Base-by-base conservation (phyloP, 2,329 filamentous ascomycete genomes). In the Aspergillus bombycis region DNA sequence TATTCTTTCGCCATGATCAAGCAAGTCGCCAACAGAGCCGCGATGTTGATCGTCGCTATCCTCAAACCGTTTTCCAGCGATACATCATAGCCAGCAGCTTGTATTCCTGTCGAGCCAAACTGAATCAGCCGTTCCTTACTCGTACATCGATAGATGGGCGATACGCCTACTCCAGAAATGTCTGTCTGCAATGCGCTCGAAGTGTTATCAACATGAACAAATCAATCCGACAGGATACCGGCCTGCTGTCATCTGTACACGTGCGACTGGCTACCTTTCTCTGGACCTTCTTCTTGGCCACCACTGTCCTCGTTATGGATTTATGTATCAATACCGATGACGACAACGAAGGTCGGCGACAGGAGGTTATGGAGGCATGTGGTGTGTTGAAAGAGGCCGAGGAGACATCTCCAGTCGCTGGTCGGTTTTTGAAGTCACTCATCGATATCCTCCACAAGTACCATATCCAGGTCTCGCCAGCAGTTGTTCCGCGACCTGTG, bases 131-230 rank as follows among this genome's bases (percentile, higher is more conserved):
- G 10, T 57, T 57, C 14, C 36, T 57, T 2, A 32, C 36, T 10
- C 54, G 54, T 7, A 30, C 28, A 19, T 57, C 54, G 4, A 52
- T 59, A 4, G 50, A 62, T 10, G 48, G 30, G 7, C 34, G 26
- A 16, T 62, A 57, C 48, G 57, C 23, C 9, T 62, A 60, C 12
- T 62, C 61, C 2, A 50, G 57, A 2, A 5, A 50, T 16, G 36
- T 46, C 21, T 60, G 57, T 36, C 50, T 62, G 3, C 38, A 53
- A n/a, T 62, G 53, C 52, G 61, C 61, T 19, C 57, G 58, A 21
- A 46, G 21, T 19, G 38, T 60, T 11, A 58, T 62, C 26, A 52
- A 56, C 46, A 52, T 62, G 4, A 32, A 36, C 23, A 57, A 28
- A 16, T 11, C 30, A 1, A 19, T 62, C 8, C 19, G 52, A 23